Evolutionary conservation across 163 green algal species (phyloP).

Genomic region (Scenedesmus sp.): DNA sequence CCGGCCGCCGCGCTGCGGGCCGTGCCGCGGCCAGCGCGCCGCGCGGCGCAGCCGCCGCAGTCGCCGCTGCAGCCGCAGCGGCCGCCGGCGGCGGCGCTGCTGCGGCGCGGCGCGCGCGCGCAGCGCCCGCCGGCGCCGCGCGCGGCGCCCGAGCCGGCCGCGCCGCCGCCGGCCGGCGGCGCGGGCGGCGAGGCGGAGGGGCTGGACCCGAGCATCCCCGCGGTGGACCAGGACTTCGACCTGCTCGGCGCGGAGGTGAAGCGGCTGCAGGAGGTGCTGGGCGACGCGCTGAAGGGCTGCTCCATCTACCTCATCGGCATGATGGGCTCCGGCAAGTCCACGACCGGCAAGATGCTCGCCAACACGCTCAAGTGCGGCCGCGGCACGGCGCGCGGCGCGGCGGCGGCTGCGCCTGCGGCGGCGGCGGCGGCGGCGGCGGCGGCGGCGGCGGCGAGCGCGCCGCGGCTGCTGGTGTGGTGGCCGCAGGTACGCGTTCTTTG

Average conservation of each 20-base stretch:
- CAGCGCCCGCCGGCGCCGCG: constrained; percentile 16
- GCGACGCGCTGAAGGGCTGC: constrained; percentile 71
- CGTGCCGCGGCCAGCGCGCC: no score
- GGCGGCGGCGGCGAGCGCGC: no score
- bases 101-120: not conserved
- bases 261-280: constrained; percentile 61
- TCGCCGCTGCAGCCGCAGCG: constrained; percentile 10
- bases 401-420: no score
- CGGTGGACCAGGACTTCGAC: constrained; percentile 44
- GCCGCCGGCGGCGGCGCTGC: no score
- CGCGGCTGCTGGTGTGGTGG: not conserved
- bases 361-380: constrained; percentile 70
- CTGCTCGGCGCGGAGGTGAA: constrained; percentile 50
- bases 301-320: constrained; percentile 96
- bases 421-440: no score
- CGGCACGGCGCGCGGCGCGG: no score
- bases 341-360: constrained; percentile 83
- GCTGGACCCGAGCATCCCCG: constrained; percentile 16
- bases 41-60: not conserved
- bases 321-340: constrained; percentile 98
- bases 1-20: no score
- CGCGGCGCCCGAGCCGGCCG: constrained; percentile 15
- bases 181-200: not conserved
- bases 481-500: constrained; percentile 87
- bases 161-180: not conserved